Conservation (phyloP, 2,329 filamentous ascomycete genomes). For the Colletotrichum shisoi region DNA sequence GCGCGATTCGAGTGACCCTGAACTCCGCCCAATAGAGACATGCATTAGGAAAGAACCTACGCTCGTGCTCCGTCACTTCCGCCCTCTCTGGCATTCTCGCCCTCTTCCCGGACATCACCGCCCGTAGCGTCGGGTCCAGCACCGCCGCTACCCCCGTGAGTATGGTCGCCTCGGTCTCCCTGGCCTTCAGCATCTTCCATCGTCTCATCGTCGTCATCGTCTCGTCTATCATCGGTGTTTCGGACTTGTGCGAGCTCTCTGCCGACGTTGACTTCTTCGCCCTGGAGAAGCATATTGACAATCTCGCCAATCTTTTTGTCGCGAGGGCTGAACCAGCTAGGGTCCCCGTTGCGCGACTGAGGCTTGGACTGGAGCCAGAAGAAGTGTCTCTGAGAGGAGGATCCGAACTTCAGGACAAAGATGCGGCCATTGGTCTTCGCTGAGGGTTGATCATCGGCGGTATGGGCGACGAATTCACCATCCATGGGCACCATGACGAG, state of each 20-base stretch:
- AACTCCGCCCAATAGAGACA: constrained; percentile 25
- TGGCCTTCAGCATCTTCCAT: constrained; percentile 80
- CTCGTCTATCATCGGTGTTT: constrained; percentile 58
- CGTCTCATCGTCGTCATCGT: constrained; percentile 75
- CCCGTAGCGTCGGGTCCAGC: constrained; percentile 88
- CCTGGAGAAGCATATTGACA: constrained; percentile 83
- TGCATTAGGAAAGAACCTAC: constrained; percentile 73
- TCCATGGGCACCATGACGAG: constrained; percentile 93
- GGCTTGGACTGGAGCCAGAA: constrained; percentile 97
- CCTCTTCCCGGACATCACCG: constrained; percentile 90
- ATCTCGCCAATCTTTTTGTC: constrained; percentile 89
- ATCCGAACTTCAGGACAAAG: constrained; percentile 91
- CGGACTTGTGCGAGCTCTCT: constrained; percentile 73
- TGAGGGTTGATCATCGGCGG: constrained; percentile 60
- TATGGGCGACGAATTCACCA: constrained; percentile 84
- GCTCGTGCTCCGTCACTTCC: constrained; percentile 97
- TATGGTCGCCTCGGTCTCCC: constrained; percentile 65
- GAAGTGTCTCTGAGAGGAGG: constrained; percentile 87
- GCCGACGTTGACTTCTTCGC: constrained; percentile 84
- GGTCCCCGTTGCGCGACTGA: constrained; percentile 73
- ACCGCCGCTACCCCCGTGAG: constrained; percentile 73
- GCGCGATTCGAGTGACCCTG: constrained; percentile 25
- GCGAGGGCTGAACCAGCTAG: constrained; percentile 81
- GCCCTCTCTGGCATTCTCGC: constrained; percentile 85
- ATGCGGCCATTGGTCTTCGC: constrained; percentile 85